A percentile compares a stretch with the other conserved stretches of the same genome.
Evolutionary conservation across 768 basidiomycete species (phyloP).

Genomic region (Dacryopinax primogenitus): DNA sequence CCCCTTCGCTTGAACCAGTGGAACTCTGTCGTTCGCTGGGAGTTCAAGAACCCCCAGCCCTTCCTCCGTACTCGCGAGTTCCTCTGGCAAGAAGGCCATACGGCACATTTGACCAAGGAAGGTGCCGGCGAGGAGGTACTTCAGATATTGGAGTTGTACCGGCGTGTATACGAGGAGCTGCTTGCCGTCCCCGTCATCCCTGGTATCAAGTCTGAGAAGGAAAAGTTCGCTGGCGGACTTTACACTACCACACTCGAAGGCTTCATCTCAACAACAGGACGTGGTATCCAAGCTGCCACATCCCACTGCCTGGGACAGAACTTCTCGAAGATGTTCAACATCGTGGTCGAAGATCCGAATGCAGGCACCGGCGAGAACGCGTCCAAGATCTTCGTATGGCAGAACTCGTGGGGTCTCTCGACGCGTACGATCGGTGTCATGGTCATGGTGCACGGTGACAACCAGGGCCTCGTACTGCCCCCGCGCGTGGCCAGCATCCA

Average conservation of each 20-base stretch:
- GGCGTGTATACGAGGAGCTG: slow-evolving; percentile 88
- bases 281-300: slow-evolving; percentile 95
- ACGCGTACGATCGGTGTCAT: slow-evolving; percentile 96
- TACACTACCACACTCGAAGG: slow-evolving; percentile 98
- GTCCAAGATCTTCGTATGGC: slow-evolving; percentile 75
- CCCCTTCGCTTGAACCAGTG: slow-evolving; percentile 96
- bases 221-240: slow-evolving; percentile 95
- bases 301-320: slow-evolving; percentile 98
- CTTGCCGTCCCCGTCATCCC: slow-evolving; percentile 95
- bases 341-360: slow-evolving; percentile 87
- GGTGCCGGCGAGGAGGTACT: slow-evolving; percentile 89
- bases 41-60: slow-evolving; percentile 99
- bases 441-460: slow-evolving; percentile 99
- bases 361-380: slow-evolving; percentile 35
- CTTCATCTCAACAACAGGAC: slow-evolving; percentile 91
- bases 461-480: slow-evolving; percentile 94
- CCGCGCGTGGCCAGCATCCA: slow-evolving; percentile 90
- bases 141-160: slow-evolving; percentile 91
- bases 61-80: slow-evolving; percentile 99
- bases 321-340: slow-evolving; percentile 98
- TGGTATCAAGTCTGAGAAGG: slow-evolving; percentile 95
- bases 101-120: slow-evolving; percentile 73
- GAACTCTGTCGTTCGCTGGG: slow-evolving; percentile 99
- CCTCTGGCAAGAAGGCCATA: slow-evolving; percentile 99
- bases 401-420: slow-evolving; percentile 96